These are phyloP conservation scores for Skeletonema grethae DNA, from an alignment of 108 stramenopile species.

Conservation along the genomic window DNA sequence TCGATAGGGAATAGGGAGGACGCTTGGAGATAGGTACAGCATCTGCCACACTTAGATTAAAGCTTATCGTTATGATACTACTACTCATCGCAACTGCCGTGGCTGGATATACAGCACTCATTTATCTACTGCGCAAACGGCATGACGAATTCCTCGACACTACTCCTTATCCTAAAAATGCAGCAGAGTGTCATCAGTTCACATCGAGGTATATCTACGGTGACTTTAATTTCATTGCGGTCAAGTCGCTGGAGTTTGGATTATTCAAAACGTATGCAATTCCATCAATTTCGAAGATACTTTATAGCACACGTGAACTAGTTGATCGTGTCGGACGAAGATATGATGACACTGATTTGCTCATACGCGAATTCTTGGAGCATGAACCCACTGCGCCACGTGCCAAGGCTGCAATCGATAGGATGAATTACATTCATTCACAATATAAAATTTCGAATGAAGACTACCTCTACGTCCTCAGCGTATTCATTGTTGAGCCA, in stretches of 20 bases:
- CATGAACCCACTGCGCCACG: conserved; percentile 15
- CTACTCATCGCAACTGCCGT: neutral
- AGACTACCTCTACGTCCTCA: conserved; percentile 25
- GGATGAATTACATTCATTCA: conserved; percentile 25
- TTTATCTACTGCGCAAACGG: conserved; percentile 5
- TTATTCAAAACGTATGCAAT: conserved; percentile 18
- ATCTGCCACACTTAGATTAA: no score
- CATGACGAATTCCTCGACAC: neutral
- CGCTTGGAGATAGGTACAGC: no score
- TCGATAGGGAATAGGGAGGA: no score
- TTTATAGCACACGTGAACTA: conserved; percentile 17
- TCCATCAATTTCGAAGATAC: conserved; percentile 17
- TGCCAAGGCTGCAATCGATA: conserved; percentile 6
- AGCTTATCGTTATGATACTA: neutral
- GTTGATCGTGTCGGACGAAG: conserved; percentile 16
- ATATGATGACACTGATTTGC: conserved; percentile 28
- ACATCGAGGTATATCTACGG: neutral
- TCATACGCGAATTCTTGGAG: conserved; percentile 21
- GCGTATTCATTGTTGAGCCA: conserved; percentile 26
- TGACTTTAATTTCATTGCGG: conserved; percentile 12
- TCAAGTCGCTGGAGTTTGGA: conserved; percentile 13
- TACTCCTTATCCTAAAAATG: neutral
- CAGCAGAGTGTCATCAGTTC: conserved; percentile 1
- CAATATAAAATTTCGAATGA: conserved; percentile 26
- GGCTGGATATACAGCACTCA: neutral